Percentiles rank a stretch among this genome's conserved stretches.
Evolutionary conservation across 768 basidiomycete species (phyloP).

Genomic region (Mycena pura): DNA sequence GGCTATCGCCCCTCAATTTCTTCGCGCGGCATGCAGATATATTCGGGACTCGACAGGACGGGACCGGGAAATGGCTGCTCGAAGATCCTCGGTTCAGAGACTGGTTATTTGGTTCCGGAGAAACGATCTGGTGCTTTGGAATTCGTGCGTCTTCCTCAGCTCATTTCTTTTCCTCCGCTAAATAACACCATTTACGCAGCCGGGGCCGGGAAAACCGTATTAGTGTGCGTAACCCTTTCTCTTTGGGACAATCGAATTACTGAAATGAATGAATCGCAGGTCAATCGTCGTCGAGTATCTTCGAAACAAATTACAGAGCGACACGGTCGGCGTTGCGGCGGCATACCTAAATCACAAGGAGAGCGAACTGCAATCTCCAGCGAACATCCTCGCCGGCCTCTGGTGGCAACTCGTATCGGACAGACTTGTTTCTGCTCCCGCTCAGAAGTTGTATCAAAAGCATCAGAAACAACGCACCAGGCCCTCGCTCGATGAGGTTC

Average conservation of each 20-base stretch:
- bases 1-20: conserved; percentile 3
- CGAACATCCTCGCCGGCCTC: not conserved
- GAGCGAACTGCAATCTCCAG: not conserved
- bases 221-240: not conserved
- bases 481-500: not conserved
- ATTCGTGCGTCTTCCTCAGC: not conserved
- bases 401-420: not conserved
- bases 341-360: conserved; percentile 5
- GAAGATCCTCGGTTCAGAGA: not conserved
- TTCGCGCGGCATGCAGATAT: conserved; percentile 1
- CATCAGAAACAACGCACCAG: not conserved
- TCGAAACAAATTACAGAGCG: too few relatives aligned
- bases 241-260: not conserved
- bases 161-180: not conserved
- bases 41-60: not conserved
- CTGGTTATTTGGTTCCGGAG: not conserved
- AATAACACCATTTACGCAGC: not conserved
- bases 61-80: conserved; percentile 9
- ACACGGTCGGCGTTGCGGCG: not conserved
- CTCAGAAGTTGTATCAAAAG: not conserved
- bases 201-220: conserved; percentile 1
- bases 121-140: not conserved
- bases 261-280: not conserved
- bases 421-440: not conserved
- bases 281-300: not conserved